These are phyloP conservation scores for Sporothrix inflata DNA, from an alignment of 2,329 filamentous ascomycete genomes.

Conservation along the genomic window DNA sequence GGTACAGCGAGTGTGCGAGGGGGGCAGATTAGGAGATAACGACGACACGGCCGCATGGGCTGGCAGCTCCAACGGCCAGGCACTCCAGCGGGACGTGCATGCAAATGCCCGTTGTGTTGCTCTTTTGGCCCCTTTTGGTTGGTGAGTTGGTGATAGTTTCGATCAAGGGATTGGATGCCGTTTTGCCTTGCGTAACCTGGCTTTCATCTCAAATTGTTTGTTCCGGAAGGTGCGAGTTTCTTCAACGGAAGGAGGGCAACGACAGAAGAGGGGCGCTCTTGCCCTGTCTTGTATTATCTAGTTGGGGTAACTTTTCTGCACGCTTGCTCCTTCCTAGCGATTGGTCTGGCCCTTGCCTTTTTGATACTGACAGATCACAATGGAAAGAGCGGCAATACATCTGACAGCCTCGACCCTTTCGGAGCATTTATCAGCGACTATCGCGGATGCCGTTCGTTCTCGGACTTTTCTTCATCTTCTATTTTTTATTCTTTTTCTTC, in stretches of 20 bases:
- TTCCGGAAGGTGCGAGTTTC: constrained; percentile 3
- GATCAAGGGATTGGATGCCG: background rate
- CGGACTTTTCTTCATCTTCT: background rate
- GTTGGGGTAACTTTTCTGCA: background rate
- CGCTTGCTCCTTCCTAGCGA: background rate
- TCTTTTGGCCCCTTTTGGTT: background rate
- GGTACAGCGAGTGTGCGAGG: background rate
- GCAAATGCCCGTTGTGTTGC: background rate
- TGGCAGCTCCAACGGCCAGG: constrained; percentile 1
- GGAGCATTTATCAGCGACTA: constrained; percentile 14
- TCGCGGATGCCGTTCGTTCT: background rate
- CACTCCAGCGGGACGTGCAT: background rate
- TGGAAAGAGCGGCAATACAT: background rate
- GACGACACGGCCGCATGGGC: background rate
- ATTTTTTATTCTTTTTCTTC: background rate
- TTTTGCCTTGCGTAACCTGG: background rate
- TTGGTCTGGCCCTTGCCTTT: background rate
- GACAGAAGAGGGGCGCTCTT: background rate
- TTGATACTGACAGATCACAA: constrained; percentile 7
- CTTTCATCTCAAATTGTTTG: background rate
- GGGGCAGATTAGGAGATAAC: background rate
- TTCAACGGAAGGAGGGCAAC: constrained; percentile 1
- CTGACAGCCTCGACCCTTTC: background rate
- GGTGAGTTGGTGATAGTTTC: background rate
- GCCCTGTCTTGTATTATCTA: background rate